These are phyloP conservation scores for Rhododendron ferrugineum DNA, from an alignment of 148 eudicot species.

Conservation along the genomic window DNA sequence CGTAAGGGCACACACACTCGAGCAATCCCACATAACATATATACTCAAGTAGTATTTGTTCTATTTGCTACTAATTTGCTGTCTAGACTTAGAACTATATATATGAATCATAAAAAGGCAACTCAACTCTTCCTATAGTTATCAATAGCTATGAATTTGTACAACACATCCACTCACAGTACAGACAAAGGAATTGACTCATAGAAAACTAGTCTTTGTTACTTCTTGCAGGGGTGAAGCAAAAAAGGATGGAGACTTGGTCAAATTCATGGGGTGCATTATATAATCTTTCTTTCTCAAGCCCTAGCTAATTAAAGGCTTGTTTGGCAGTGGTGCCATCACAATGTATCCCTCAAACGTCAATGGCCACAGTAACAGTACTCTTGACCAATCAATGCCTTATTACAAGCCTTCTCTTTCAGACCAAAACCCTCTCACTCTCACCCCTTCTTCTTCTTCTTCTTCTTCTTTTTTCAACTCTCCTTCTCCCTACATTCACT, in stretches of 20 bases:
- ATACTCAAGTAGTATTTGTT: neutral
- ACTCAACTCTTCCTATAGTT: neutral
- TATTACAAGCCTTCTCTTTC: neutral
- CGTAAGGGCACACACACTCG: neutral
- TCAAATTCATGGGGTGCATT: neutral
- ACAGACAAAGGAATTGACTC: neutral
- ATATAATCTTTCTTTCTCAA: conserved; percentile 13
- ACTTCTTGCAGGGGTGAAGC: neutral
- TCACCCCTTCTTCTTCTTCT: conserved; percentile 2
- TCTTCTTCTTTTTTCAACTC: conserved; percentile 5
- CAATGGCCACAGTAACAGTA: neutral
- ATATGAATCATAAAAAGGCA: neutral
- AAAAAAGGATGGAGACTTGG: neutral
- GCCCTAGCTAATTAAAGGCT: conserved; percentile 8
- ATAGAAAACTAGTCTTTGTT: neutral
- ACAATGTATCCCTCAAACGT: conserved; percentile 19
- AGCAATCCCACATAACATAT: neutral
- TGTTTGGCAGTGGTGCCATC: neutral
- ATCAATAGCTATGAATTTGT: neutral
- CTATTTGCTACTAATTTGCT: neutral
- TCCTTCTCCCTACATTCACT: conserved; percentile 23
- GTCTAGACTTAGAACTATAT: neutral
- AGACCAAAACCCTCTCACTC: neutral
- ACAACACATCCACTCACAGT: neutral
- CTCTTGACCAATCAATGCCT: conserved; percentile 5